These are phyloP conservation scores for Suillus cothurnatus DNA, from an alignment of 768 basidiomycete genomes.

Conservation along the genomic window DNA sequence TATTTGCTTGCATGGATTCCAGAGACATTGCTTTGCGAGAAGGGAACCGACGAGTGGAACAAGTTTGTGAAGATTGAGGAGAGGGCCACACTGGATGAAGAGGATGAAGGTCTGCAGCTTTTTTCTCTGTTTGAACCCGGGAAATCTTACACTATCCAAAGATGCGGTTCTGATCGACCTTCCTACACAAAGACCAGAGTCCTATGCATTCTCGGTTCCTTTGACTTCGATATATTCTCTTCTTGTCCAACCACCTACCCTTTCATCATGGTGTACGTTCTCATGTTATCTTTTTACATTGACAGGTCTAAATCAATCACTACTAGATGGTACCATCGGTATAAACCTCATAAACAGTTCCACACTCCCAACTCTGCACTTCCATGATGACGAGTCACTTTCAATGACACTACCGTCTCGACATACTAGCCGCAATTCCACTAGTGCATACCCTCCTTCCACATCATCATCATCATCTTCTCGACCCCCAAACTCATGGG, in stretches of 20 bases:
- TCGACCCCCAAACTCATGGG: conserved; percentile 63
- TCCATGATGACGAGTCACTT: conserved; percentile 95
- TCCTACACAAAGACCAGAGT: conserved; percentile 81
- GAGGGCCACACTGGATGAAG: conserved; percentile 55
- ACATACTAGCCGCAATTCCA: conserved; percentile 38
- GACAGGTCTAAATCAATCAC: not conserved
- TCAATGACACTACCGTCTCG: conserved; percentile 60
- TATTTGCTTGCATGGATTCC: conserved; percentile 95
- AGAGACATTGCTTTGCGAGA: conserved; percentile 79
- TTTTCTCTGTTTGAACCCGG: conserved; percentile 12
- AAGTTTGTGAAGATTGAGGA: conserved; percentile 89
- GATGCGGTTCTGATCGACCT: conserved; percentile 87
- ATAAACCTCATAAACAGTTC: conserved; percentile 87
- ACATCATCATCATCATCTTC: conserved; percentile 49
- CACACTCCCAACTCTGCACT: conserved; percentile 87
- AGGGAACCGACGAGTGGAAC: conserved; percentile 82
- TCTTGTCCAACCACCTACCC: conserved; percentile 78
- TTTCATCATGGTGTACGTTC: conserved; percentile 79
- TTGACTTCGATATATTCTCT: conserved; percentile 88
- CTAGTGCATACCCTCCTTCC: conserved; percentile 65
- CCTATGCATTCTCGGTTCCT: conserved; percentile 95
- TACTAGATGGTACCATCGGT: conserved; percentile 80
- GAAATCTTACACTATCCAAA: conserved; percentile 27
- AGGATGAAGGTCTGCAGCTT: conserved; percentile 65
- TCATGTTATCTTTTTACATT: conserved; percentile 16